Evolutionary conservation across 129 eudicot genomes (phyloP), one percentile per base, ranked within the genome.

Genomic region (Flaveria ramosissima): DNA sequence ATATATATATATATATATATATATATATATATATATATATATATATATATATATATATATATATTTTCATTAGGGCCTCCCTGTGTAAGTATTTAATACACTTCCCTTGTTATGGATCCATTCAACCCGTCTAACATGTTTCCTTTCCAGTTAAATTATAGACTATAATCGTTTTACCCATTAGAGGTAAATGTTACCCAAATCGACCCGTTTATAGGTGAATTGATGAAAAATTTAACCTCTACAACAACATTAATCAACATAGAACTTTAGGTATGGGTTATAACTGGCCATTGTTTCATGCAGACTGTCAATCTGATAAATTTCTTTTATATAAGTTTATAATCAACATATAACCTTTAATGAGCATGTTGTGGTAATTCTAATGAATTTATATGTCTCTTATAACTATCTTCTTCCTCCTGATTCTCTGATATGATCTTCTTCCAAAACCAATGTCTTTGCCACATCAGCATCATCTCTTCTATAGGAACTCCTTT

Each of bases 401-500:
- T 75, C 9, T 16, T 76, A 39, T n/a, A 65, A 52, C 78, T 83
- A 67, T 71, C 84, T 19, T 74, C 77, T 21, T 57, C 72, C 19
- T 78, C 68, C 26, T 23, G 57, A 36, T 80, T 26, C 56, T 79
- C 77, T 2, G 85, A 70, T 72, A 93, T 72, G 17, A 93, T 82
- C 83, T 82, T 93, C 81, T 83, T 93, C 98, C 98, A 93, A 77
- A 89, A 91, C 97, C 97, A 91, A 41, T 93, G 98, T 60, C 81
- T 91, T 67, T 83, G 84, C 98, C 98, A 93, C 81, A 93, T 19
- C 76, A 87, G 77, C 67, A 81, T 84, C 98, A 94, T 91, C 80
- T 91, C 97, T 82, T 94, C 98, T 2, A 93, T 93, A 1, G 98
- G 98, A 73, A 93, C 93, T 36, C 98, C 97, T 63, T 93, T 93